Percentiles rank a stretch among this genome's conserved stretches.
These are phyloP conservation scores for Drosera spatulata DNA, from an alignment of 179 eudicot genomes.

Conservation along the genomic window DNA sequence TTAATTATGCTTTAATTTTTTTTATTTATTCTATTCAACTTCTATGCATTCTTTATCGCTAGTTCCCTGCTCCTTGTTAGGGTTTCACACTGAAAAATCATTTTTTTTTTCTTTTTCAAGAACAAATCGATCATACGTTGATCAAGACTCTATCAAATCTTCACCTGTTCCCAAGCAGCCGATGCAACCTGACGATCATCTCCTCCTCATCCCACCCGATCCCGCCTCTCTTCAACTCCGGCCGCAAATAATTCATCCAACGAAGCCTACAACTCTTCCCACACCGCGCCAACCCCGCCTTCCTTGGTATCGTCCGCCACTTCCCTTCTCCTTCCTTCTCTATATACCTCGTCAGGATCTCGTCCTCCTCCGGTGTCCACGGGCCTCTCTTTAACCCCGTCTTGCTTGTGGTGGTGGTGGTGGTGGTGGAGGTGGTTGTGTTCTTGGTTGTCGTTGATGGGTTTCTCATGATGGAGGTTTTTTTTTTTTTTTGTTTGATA, in stretches of 20 bases:
- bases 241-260: neutral
- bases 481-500: neutral
- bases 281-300: slow-evolving; percentile 26
- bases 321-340: slow-evolving; percentile 30
- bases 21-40: no score
- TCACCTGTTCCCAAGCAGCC: slow-evolving; percentile 2
- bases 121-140: neutral
- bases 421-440: no score
- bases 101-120: neutral
- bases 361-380: slow-evolving; percentile 48
- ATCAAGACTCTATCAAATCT: neutral
- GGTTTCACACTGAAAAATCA: no score
- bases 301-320: slow-evolving; percentile 34
- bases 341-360: slow-evolving; percentile 21
- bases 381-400: slow-evolving; percentile 11
- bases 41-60: no score
- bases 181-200: slow-evolving; percentile 1
- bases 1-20: no score
- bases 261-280: neutral
- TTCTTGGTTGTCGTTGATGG: neutral
- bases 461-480: neutral
- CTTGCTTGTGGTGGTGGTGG: slow-evolving; percentile 10
- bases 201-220: slow-evolving; percentile 1
- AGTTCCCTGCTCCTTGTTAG: no score
- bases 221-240: neutral